Percentiles rank a stretch among this genome's conserved stretches.
Conservation (phyloP, 768 basidiomycete genomes). For the Mycena haematopus region DNA sequence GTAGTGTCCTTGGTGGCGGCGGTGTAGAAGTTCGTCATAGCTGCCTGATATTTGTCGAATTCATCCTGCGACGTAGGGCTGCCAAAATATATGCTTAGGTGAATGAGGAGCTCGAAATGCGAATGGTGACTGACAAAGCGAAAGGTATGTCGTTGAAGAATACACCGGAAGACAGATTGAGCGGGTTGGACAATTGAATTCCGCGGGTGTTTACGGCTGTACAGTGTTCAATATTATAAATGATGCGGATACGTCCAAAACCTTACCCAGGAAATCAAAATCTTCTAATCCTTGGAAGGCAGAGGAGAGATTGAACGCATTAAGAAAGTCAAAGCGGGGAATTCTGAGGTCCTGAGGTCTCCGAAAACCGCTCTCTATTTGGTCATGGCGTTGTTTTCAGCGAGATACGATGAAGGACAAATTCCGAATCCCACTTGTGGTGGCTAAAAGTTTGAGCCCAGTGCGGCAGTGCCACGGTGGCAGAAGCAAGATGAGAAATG, state of each 20-base stretch:
- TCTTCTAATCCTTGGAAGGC: not conserved
- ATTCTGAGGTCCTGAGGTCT: no score
- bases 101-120: not conserved
- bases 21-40: constrained; percentile 14
- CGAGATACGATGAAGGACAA: no score
- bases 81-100: not conserved
- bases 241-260: not conserved
- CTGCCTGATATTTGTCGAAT: constrained; percentile 23
- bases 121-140: constrained; percentile 14
- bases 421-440: no score
- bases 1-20: constrained; percentile 8
- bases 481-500: no score
- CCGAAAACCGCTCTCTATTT: no score
- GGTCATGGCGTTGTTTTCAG: no score
- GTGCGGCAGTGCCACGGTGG: no score
- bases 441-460: no score
- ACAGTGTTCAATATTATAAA: not conserved
- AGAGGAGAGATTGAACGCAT: not conserved
- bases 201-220: constrained; percentile 3
- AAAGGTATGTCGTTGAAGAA: constrained; percentile 18
- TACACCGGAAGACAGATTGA: not conserved
- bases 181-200: constrained; percentile 5
- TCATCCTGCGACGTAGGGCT: constrained; percentile 19
- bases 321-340: no score
- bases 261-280: constrained; percentile 6